phyloP scores from a whole-genome alignment of 768 basidiomycete species.

The Boletus subcaerulescens region DNA sequence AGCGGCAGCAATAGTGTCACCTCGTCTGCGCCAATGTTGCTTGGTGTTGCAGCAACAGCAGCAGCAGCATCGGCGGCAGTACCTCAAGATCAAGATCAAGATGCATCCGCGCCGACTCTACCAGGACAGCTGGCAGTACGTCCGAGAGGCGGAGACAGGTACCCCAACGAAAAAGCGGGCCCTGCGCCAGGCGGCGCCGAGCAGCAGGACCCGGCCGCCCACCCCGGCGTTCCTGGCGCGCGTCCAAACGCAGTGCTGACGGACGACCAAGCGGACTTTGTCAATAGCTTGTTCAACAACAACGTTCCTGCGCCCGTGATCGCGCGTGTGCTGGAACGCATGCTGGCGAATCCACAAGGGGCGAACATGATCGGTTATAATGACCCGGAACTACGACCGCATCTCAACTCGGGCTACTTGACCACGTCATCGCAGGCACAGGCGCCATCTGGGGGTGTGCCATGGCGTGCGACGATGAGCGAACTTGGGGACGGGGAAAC shows the following conservation, averaged over 20 bases:
- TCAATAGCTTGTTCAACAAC: conserved; percentile 22
- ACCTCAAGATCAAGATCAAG: neutral
- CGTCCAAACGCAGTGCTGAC: conserved; percentile 8
- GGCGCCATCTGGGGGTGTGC: neutral
- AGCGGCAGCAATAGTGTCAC: neutral
- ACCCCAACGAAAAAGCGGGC: conserved; percentile 16
- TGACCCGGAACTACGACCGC: conserved; percentile 13
- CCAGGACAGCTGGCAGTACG: neutral
- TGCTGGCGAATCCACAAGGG: conserved; percentile 20
- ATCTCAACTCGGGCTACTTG: neutral
- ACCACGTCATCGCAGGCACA: neutral
- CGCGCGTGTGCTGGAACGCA: conserved; percentile 26
- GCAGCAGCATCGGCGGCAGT: neutral
- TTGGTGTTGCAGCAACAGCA: neutral
- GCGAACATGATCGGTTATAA: conserved; percentile 8
- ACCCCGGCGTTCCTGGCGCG: neutral
- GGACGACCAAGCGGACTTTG: conserved; percentile 26
- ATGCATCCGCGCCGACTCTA: neutral
- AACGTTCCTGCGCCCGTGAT: conserved; percentile 27
- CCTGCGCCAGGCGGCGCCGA: neutral
- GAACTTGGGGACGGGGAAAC: conserved; percentile 31
- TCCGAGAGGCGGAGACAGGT: neutral
- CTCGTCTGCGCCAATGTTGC: neutral
- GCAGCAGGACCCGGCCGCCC: neutral
- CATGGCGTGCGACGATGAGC: conserved; percentile 41